phyloP scores from a whole-genome alignment of 306 rosid genomes.

The Cyclanthera cordifolia region DNA sequence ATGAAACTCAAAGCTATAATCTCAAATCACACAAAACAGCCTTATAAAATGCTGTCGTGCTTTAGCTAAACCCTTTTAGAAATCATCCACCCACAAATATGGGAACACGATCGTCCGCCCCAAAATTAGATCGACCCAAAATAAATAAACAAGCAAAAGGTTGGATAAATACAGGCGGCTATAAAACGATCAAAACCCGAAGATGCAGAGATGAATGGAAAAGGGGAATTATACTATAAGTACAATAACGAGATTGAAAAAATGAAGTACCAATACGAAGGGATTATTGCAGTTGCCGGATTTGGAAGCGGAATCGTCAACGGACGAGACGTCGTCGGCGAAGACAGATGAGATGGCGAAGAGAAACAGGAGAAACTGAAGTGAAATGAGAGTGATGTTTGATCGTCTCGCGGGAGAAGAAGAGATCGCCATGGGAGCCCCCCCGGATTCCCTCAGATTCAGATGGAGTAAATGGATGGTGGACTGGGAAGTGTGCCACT shows the following conservation, averaged over 20 bases:
- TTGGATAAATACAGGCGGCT: not conserved
- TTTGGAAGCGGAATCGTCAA: slow-evolving; percentile 30
- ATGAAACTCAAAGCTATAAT: not conserved
- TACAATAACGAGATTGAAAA: too few species aligned
- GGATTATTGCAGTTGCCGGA: slow-evolving; percentile 59
- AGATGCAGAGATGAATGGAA: not conserved
- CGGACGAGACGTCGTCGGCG: slow-evolving; percentile 32
- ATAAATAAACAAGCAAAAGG: not conserved
- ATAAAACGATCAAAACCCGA: not conserved
- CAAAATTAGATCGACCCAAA: slow-evolving; percentile 2
- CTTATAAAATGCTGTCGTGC: not conserved
- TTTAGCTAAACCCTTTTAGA: not conserved
- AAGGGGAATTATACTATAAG: too few species aligned
- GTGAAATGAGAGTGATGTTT: not conserved
- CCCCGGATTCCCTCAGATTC: slow-evolving; percentile 12
- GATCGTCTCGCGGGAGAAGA: slow-evolving; percentile 12
- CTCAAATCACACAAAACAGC: not conserved
- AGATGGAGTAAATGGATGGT: not conserved
- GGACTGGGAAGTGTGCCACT: not conserved
- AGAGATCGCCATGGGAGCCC: slow-evolving; percentile 23
- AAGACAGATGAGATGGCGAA: slow-evolving; percentile 18
- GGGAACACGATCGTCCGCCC: not conserved
- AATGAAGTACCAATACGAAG: slow-evolving; percentile 45
- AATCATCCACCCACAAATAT: not conserved
- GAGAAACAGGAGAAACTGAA: slow-evolving; percentile 24